Evolutionary conservation across 768 basidiomycete species (phyloP).

Genomic region (Asterophora parasitica): DNA sequence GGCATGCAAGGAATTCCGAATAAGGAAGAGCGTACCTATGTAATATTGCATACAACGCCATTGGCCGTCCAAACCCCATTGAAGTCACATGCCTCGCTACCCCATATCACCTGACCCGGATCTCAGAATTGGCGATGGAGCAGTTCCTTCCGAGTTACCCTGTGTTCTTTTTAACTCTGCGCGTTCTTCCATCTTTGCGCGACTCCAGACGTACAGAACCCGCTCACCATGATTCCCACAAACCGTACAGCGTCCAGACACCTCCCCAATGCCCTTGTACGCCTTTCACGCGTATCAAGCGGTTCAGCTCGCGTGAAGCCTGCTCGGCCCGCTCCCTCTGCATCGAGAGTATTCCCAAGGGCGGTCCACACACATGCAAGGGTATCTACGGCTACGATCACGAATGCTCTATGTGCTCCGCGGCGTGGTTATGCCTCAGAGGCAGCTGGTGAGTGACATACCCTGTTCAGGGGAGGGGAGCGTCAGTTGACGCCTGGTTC

Average conservation of each 20-base stretch:
- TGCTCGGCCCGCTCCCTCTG: conserved; percentile 1
- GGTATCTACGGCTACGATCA: background rate
- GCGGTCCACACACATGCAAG: conserved; percentile 1
- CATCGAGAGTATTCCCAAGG: conserved; percentile 1
- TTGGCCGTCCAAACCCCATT: too few species aligned
- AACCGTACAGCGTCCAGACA: conserved; percentile 30
- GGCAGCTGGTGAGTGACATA: conserved; percentile 21
- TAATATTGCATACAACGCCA: too few species aligned
- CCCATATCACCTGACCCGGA: conserved; percentile 16
- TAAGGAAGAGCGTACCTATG: too few species aligned
- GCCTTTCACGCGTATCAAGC: conserved; percentile 9
- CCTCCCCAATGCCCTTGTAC: conserved; percentile 19
- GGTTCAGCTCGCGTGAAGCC: conserved; percentile 5
- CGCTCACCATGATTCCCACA: conserved; percentile 29
- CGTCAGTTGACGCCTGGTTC: background rate
- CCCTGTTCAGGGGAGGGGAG: background rate
- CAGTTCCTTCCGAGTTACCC: background rate
- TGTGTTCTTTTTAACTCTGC: background rate
- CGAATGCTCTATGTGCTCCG: conserved; percentile 1
- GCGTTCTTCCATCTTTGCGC: conserved; percentile 2
- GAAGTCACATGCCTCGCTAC: conserved; percentile 9
- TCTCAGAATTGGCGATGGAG: conserved; percentile 5
- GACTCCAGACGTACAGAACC: background rate
- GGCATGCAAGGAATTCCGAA: too few species aligned
- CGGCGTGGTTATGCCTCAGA: conserved; percentile 25